A percentile compares a stretch with the other conserved stretches of the same genome.
These are phyloP conservation scores for Triticum monococcum DNA, from an alignment of 176 grass and related monocot species.

Conservation along the genomic window DNA sequence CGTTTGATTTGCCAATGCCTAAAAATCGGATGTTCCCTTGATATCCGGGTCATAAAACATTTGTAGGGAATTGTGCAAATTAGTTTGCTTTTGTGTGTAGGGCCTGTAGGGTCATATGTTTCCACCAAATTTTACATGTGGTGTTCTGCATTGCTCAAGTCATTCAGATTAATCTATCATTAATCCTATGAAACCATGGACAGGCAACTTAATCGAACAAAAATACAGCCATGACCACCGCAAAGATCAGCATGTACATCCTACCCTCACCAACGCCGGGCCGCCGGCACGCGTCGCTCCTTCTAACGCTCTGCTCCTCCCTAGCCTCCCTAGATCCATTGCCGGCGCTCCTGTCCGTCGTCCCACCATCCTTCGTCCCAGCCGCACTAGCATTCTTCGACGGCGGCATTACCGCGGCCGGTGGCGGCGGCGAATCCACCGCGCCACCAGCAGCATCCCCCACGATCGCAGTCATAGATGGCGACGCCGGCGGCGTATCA, in stretches of 20 bases:
- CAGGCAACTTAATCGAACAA: background rate
- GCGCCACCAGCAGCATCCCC: background rate
- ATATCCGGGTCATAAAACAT: too few species aligned
- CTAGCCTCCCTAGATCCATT: background rate
- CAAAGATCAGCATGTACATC: background rate
- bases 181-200: background rate
- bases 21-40: too few species aligned
- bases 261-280: background rate
- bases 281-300: background rate
- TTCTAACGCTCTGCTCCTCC: background rate
- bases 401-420: background rate
- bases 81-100: too few species aligned
- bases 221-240: constrained; percentile 5
- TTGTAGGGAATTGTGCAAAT: too few species aligned
- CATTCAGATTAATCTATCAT: background rate
- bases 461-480: background rate
- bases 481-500: background rate
- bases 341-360: background rate
- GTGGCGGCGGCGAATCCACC: background rate
- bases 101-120: too few species aligned
- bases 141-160: too few species aligned
- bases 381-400: background rate
- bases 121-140: too few species aligned
- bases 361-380: background rate
- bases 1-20: too few species aligned